Base-by-base conservation (phyloP, 305 asterid genomes). In the Euphrasia arctica region DNA sequence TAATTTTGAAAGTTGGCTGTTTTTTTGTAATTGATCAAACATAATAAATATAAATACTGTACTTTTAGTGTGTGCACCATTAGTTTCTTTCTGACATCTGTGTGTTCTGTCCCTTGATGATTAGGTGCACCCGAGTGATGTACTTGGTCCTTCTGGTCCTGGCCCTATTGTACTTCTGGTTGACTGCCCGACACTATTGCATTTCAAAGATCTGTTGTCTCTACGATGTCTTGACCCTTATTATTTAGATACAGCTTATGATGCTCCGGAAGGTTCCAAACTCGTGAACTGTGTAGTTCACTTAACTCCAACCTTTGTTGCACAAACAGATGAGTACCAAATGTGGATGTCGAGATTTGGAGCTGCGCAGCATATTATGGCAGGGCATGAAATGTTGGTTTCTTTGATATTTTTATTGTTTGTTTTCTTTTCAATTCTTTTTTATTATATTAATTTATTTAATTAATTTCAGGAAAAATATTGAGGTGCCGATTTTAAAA, bases 321-420 rank as follows among this genome's bases (percentile, higher is more conserved):
- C 88, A 62, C 76, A 64, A 64, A 78, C 87, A 25, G 69, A 78
- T 14, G 87, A 80, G 58, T 89, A 92, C 71, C 84, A 69, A 69
- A 75, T 22, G 31, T 92, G 96, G 96, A 92, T 87, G 94, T 83
- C 87, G 43, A 85, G 75, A 75, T 89, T 92, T 63, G 87, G 90
- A 41, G 84, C 70, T 63, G 95, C 96, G 63, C 91, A 85, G 72
- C 98, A 92, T 72, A 83, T 92, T 77, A 82, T 92, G 96, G 98
- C 97, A 52, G 95, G 98, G 66, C 97, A 92, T 78, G 87, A 87
- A 31, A 31, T 31, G 34, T 31, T 31, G 34, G 34, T 31, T 31
- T 31, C 34, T 31, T 31, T 49, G 12, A 42, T 8, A 42, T 8
- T 2, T 8, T 7, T 42, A 42, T 42, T 41, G 22, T 6, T 41